Base-by-base conservation (phyloP, 768 basidiomycete genomes). In the Boletus tomentosulus region DNA sequence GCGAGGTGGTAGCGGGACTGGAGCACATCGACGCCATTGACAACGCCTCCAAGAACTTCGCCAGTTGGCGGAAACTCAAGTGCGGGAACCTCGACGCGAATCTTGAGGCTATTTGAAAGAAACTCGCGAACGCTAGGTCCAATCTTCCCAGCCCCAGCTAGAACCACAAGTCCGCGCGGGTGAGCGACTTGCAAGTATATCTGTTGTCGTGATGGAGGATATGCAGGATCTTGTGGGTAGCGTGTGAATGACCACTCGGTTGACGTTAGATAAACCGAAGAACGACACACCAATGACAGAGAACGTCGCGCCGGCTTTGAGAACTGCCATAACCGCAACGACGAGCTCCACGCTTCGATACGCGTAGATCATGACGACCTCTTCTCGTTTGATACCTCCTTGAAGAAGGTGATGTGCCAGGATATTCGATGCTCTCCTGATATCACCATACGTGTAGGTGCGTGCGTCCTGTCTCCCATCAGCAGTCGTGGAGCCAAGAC, bases 281-380 rank as follows among this genome's bases (percentile, higher is more conserved):
- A 15, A 39, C 54, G 46, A 72, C 85, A 58, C 45, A 95, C 93
- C 95, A 44, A 98, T 96, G 56, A 99, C 97, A 44, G 91, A 95
- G 74, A 99, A 98, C 4, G 91, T 94, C 1, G 91, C 96, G 27
- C 97, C 97, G 3, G 89, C 92, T 73, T 98, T 98, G 57, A 98
- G 78, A 34, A 95, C 85, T 24, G 92, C 97, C 87, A 99, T 91
- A 8, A 98, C 93, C 6, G 96, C 95, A 3, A 98, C 89, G 2
- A 97, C 91, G 49, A 99, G 85, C 69, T 99, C 96, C 45, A 98
- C 94, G 60, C 91, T 92, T 33, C 97, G 83, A 64, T 97, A 86
- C 2, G 96, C 96, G 65, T 98, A 99, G 19, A 99, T 88, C 87
- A 96, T 98, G 50, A 98, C 93, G 19, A 98, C 93, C 58, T 99